Conservation (phyloP, 1,139 yeast species). For the Taphrina pruni region DNA sequence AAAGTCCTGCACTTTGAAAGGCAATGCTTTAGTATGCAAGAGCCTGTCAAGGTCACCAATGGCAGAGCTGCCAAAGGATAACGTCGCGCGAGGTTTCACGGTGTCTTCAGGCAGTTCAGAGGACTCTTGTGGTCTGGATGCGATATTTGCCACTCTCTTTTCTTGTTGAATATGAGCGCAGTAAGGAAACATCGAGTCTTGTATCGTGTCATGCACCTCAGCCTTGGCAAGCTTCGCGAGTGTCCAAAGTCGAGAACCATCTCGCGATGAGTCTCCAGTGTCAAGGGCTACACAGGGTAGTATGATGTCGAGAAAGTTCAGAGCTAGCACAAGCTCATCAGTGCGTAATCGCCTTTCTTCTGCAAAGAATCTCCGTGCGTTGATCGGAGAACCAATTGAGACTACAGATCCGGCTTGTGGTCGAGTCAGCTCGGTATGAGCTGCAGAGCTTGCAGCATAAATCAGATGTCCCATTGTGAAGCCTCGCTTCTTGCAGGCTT, state of each 20-base stretch:
- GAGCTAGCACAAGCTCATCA: conserved; percentile 25
- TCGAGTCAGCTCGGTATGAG: conserved; percentile 14
- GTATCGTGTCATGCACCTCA: not conserved
- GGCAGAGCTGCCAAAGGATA: conserved; percentile 36
- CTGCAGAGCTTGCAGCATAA: conserved; percentile 31
- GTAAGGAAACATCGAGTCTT: conserved; percentile 17
- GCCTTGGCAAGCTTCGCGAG: conserved; percentile 26
- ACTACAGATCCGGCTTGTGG: conserved; percentile 8
- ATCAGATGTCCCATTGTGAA: conserved; percentile 32
- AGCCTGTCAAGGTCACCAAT: conserved; percentile 19
- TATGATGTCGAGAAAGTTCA: conserved; percentile 28
- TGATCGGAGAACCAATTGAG: conserved; percentile 32
- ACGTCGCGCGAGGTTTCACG: not conserved
- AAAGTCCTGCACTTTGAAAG: conserved; percentile 7
- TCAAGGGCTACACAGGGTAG: conserved; percentile 19
- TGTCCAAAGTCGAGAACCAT: conserved; percentile 17
- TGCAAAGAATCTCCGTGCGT: conserved; percentile 27
- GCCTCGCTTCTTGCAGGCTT: conserved; percentile 12
- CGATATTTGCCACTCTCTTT: conserved; percentile 2
- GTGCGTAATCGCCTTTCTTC: not conserved
- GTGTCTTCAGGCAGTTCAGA: not conserved
- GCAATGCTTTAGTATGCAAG: conserved; percentile 4
- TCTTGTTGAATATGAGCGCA: conserved; percentile 31
- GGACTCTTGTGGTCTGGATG: not conserved
- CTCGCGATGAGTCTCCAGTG: not conserved